phyloP scores from a whole-genome alignment of 2,329 filamentous ascomycete genomes.

The Talaromyces sp. region DNA sequence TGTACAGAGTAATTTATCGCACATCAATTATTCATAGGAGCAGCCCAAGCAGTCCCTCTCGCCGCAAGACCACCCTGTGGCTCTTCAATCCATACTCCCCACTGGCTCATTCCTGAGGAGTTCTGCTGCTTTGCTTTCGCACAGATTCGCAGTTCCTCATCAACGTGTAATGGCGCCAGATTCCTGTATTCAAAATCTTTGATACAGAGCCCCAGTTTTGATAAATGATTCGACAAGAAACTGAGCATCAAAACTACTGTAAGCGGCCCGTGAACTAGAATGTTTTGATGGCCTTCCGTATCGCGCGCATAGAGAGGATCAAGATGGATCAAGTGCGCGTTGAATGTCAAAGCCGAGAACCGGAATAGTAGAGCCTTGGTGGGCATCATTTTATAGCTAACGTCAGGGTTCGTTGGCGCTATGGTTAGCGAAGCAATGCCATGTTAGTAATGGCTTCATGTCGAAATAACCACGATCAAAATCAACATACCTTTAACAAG shows the following conservation, averaged over 20 bases:
- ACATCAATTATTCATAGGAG: neutral
- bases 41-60: conserved; percentile 51
- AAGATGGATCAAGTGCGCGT: conserved; percentile 87
- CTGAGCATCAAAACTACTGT: conserved; percentile 74
- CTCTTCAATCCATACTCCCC: conserved; percentile 66
- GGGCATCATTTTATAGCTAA: conserved; percentile 62
- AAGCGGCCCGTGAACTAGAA: conserved; percentile 86
- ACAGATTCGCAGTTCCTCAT: conserved; percentile 69
- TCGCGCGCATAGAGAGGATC: conserved; percentile 68
- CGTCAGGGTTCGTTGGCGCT: conserved; percentile 55
- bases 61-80: conserved; percentile 63
- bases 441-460: neutral
- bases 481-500: conserved; percentile 37
- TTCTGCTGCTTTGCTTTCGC: conserved; percentile 51
- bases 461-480: conserved; percentile 15
- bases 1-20: neutral
- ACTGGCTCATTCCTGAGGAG: conserved; percentile 35
- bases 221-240: conserved; percentile 59
- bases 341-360: conserved; percentile 88
- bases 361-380: conserved; percentile 75
- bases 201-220: conserved; percentile 42
- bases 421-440: neutral
- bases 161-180: conserved; percentile 74
- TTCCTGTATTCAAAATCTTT: conserved; percentile 73
- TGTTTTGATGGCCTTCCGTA: conserved; percentile 70